A percentile compares a stretch with the other conserved stretches of the same genome.
Conservation (phyloP, 257 asterid species). For the Fraxinus americana region DNA sequence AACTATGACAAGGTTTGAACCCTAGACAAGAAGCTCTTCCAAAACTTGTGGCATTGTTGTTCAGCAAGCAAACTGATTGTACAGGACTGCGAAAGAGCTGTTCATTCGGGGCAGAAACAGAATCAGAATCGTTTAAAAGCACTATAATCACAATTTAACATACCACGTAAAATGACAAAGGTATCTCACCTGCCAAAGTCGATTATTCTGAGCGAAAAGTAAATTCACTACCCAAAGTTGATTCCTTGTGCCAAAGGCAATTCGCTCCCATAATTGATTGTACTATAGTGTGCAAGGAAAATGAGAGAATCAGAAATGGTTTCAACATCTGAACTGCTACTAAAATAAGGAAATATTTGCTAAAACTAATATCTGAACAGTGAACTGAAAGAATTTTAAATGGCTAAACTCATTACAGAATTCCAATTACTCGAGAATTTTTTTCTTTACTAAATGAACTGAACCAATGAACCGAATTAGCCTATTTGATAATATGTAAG, state of each 20-base stretch:
- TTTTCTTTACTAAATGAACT: not conserved
- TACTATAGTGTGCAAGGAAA: constrained; percentile 46
- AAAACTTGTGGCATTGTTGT: not conserved
- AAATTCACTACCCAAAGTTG: constrained; percentile 57
- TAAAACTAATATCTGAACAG: not conserved
- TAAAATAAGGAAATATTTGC: not conserved
- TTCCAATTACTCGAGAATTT: not conserved
- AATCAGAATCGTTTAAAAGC: not conserved
- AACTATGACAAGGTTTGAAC: not conserved
- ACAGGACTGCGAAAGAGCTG: constrained; percentile 4
- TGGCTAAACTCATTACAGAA: not conserved
- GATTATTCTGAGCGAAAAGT: not conserved
- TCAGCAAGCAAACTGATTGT: not conserved
- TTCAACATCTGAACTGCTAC: not conserved
- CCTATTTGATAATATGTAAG: not conserved
- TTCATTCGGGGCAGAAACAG: constrained; percentile 15
- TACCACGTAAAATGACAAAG: not conserved
- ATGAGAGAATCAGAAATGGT: constrained; percentile 16
- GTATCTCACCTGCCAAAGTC: constrained; percentile 10
- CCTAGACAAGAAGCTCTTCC: not conserved
- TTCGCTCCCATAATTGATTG: constrained; percentile 75
- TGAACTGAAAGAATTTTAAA: not conserved
- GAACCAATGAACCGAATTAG: not conserved
- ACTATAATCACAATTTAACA: constrained; percentile 9
- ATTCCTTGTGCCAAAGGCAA: constrained; percentile 89